These are phyloP conservation scores for Umbilicus rupestris DNA, from an alignment of 164 flowering plant species.

Conservation along the genomic window DNA sequence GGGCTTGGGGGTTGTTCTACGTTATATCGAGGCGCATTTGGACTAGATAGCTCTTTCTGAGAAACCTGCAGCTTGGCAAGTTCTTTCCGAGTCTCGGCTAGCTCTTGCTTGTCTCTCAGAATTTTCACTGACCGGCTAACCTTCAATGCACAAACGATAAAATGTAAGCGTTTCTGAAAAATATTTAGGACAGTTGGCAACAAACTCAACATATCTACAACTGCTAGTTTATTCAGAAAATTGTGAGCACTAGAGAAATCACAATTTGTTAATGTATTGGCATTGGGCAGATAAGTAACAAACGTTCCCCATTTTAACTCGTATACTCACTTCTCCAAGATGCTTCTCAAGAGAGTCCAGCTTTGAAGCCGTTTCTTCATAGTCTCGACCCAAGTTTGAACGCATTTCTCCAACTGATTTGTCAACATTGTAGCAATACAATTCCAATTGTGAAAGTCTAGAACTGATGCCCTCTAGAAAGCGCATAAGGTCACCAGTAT, in stretches of 20 bases:
- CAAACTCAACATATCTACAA: background rate
- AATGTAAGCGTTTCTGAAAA: background rate
- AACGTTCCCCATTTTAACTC: background rate
- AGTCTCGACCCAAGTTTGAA: conserved; percentile 63
- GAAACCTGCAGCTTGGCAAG: conserved; percentile 79
- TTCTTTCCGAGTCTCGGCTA: conserved; percentile 84
- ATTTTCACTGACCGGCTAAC: conserved; percentile 90
- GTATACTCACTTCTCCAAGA: conserved; percentile 66
- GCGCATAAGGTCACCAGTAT: conserved; percentile 73
- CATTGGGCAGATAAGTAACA: background rate
- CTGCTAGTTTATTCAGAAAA: no score
- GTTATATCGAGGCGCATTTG: conserved; percentile 27
- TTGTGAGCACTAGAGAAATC: background rate
- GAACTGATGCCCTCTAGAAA: conserved; percentile 94
- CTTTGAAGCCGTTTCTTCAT: conserved; percentile 66
- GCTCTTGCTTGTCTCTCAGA: conserved; percentile 90
- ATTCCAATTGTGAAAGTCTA: conserved; percentile 77
- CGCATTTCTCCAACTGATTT: conserved; percentile 85
- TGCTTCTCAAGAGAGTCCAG: conserved; percentile 86
- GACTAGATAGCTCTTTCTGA: conserved; percentile 50
- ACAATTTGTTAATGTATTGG: background rate
- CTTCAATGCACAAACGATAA: conserved; percentile 28
- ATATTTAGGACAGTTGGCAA: background rate
- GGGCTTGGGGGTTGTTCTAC: conserved; percentile 42
- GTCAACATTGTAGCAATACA: conserved; percentile 85